Evolutionary conservation across 768 basidiomycete species (phyloP).

Genomic region (Suillus ampliporus): DNA sequence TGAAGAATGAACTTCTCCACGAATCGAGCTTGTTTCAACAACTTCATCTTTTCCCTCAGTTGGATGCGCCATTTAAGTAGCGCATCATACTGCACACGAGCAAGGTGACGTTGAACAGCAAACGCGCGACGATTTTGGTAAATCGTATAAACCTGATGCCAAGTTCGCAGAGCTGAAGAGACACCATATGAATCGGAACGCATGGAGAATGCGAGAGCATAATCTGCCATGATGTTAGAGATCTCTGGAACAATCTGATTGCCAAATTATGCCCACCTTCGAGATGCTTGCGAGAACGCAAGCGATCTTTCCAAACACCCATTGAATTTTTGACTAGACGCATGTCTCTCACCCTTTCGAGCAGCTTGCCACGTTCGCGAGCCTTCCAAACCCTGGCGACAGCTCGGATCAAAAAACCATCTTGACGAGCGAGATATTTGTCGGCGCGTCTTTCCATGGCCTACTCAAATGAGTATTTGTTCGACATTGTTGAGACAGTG

Average conservation of each 20-base stretch:
- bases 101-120: slow-evolving; percentile 48
- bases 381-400: slow-evolving; percentile 71
- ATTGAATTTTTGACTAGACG: slow-evolving; percentile 53
- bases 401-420: slow-evolving; percentile 62
- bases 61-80: slow-evolving; percentile 62
- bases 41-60: slow-evolving; percentile 54
- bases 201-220: slow-evolving; percentile 54
- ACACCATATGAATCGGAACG: slow-evolving; percentile 49
- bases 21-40: slow-evolving; percentile 58
- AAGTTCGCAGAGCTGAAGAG: slow-evolving; percentile 46
- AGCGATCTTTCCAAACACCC: slow-evolving; percentile 54
- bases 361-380: slow-evolving; percentile 61
- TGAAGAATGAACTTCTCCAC: slow-evolving; percentile 57
- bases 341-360: slow-evolving; percentile 55
- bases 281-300: slow-evolving; percentile 44
- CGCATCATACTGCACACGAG: slow-evolving; percentile 46
- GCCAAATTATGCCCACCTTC: slow-evolving; percentile 47
- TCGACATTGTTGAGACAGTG: neutral
- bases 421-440: slow-evolving; percentile 61
- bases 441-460: slow-evolving; percentile 57
- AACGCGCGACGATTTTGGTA: slow-evolving; percentile 53
- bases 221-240: slow-evolving; percentile 39
- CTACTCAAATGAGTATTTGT: slow-evolving; percentile 43
- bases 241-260: slow-evolving; percentile 6
- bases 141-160: slow-evolving; percentile 48